Conservation (phyloP, 2,329 filamentous ascomycete genomes). For the Stagonosporopsis cucurbitacearum region DNA sequence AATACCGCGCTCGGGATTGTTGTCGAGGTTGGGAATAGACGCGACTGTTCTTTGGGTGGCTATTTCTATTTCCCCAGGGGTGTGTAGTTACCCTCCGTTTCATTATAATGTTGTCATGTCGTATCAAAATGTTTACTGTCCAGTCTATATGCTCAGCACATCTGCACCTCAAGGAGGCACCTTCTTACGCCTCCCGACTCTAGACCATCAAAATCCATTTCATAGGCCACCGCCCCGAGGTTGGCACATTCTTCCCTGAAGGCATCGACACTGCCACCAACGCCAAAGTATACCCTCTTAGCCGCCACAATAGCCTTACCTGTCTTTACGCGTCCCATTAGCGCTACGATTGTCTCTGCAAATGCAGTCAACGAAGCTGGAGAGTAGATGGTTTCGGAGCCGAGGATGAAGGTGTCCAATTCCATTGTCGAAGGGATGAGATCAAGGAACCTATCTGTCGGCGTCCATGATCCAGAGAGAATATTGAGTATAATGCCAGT, state of each 20-base stretch:
- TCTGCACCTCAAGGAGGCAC: constrained; percentile 55
- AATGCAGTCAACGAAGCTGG: constrained; percentile 74
- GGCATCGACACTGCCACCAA: constrained; percentile 80
- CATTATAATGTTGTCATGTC: neutral
- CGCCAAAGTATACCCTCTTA: constrained; percentile 83
- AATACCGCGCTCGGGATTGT: neutral
- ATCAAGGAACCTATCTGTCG: constrained; percentile 61
- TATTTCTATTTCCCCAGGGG: neutral
- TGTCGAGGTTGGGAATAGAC: neutral
- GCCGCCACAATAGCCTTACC: constrained; percentile 73
- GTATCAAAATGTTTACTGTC: neutral
- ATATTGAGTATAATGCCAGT: constrained; percentile 67
- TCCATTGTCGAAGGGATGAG: constrained; percentile 57
- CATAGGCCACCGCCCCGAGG: constrained; percentile 54
- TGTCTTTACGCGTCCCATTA: constrained; percentile 61
- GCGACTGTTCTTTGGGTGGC: neutral
- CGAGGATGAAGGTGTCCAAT: constrained; percentile 62
- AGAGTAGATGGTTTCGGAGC: constrained; percentile 84
- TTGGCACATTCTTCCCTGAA: constrained; percentile 60
- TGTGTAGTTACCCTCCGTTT: constrained; percentile 7
- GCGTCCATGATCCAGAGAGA: constrained; percentile 77
- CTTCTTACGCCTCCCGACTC: constrained; percentile 53
- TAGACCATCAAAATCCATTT: constrained; percentile 57
- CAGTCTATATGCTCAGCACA: constrained; percentile 29
- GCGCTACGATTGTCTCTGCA: constrained; percentile 67